Conservation (phyloP, 2,329 filamentous ascomycete species). For the Lecanoromycetidae sp. region DNA sequence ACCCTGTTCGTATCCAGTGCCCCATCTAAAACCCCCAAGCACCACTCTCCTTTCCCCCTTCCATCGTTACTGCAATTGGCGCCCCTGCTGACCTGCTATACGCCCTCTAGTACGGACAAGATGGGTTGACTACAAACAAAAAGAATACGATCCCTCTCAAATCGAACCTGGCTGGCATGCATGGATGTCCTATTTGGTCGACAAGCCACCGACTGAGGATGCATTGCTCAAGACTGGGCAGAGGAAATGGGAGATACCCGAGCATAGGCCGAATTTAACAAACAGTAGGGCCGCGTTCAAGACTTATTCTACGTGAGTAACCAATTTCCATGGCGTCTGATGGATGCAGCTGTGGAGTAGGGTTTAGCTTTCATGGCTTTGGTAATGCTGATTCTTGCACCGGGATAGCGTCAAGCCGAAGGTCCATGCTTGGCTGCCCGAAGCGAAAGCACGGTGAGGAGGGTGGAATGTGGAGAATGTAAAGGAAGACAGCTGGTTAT, state of each 20-base stretch:
- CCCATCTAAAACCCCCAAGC: neutral
- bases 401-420: slow-evolving; percentile 29
- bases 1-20: slow-evolving; percentile 48
- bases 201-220: slow-evolving; percentile 72
- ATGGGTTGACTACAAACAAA: slow-evolving; percentile 93
- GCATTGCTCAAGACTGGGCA: slow-evolving; percentile 53
- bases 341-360: neutral
- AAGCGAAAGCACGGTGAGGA: slow-evolving; percentile 23
- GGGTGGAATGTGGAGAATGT: neutral
- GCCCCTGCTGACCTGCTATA: slow-evolving; percentile 1
- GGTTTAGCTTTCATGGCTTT: too few species aligned
- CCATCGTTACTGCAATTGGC: neutral
- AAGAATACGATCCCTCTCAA: slow-evolving; percentile 52
- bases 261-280: slow-evolving; percentile 65
- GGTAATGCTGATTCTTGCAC: too few species aligned
- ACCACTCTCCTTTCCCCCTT: neutral
- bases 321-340: too few species aligned
- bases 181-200: slow-evolving; percentile 90
- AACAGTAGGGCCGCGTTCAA: slow-evolving; percentile 69
- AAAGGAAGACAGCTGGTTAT: neutral
- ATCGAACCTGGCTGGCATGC: slow-evolving; percentile 97
- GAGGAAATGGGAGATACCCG: slow-evolving; percentile 63
- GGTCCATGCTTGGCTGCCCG: slow-evolving; percentile 25
- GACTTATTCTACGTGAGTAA: slow-evolving; percentile 83
- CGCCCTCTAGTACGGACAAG: slow-evolving; percentile 62